Evolutionary conservation across 2,329 filamentous ascomycete genomes (phyloP), one percentile per base, ranked within the genome.

Genomic region (Ophiostoma piceae): DNA sequence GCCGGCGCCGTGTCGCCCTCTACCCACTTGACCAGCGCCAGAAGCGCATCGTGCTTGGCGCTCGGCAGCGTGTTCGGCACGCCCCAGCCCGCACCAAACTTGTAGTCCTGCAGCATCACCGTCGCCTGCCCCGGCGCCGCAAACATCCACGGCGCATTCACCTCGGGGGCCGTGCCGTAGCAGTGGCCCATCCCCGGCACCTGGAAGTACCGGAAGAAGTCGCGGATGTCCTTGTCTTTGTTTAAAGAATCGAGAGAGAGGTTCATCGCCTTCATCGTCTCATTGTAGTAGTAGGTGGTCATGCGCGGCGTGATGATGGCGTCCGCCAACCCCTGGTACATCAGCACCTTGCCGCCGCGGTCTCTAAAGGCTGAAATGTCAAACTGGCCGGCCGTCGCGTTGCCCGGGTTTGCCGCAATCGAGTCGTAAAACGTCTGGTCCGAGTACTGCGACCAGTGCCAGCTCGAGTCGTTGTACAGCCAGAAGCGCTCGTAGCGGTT

Each of bases 151-250:
- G 79, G 79, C 26, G 78, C 79, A 16, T 70, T 41, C 3, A 74
- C 71, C 41, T 76, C 74, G 7, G 75, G 73, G 1, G 75, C 71
- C 11, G 77, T 75, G 37, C 72, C 70, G 43, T 70, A 71, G 70
- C 85, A 87, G 73, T 87, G 84, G 3, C 76, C 78, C 77, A 85
- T 81, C 0, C 84, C 84, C 1, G 84, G 83, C 6, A 85, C 79
- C 3, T 78, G 75, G 74, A 86, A 86, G 73, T 84, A 79, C 1
- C 79, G 75, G 76, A 84, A 87, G 74, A 84, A 84, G 19, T 83
- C 81, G 1, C 80, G 81, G 57, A 81, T 80, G 37, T 72, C 69
- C 9, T 26, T 14, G n/a, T 22, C 51, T 26, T 26, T 57, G 51
- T 11, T 41, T 14, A 29, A 29, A 29, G 26, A 29, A 29, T 57